A percentile compares a stretch with the other conserved stretches of the same genome.
Conservation (phyloP, 768 basidiomycete genomes). For the Russula emetica region DNA sequence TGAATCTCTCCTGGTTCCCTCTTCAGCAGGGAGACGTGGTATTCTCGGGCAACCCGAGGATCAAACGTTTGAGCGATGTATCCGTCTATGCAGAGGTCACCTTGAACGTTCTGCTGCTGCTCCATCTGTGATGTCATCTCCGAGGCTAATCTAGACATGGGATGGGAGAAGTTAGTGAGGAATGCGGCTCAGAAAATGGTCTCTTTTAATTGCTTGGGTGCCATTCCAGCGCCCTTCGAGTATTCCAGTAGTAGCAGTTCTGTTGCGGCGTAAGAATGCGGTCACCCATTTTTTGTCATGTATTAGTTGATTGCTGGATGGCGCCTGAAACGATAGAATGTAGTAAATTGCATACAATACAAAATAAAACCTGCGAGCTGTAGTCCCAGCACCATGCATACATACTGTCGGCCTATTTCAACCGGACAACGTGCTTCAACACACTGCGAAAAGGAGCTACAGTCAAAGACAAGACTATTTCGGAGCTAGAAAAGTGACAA, state of each 20-base stretch:
- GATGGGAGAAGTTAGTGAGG: background rate
- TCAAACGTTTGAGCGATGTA: conserved; percentile 8
- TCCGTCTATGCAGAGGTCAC: conserved; percentile 11
- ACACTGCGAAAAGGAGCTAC: background rate
- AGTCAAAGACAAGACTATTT: background rate
- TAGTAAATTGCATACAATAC: background rate
- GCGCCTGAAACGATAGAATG: background rate
- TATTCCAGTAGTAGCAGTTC: background rate
- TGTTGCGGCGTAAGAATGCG: background rate
- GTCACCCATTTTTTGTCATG: background rate
- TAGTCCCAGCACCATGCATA: background rate
- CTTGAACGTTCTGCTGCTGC: background rate
- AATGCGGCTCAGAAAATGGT: background rate
- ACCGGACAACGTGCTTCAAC: background rate
- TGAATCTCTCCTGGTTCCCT: background rate
- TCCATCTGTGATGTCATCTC: background rate
- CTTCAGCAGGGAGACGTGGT: conserved; percentile 1
- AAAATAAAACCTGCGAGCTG: background rate
- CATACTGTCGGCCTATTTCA: background rate
- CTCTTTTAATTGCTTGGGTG: conserved; percentile 1
- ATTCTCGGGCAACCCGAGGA: background rate
- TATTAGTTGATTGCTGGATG: conserved; percentile 1
- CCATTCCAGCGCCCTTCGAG: background rate
- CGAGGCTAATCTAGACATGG: background rate
- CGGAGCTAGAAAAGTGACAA: background rate